Evolutionary conservation across 192 early-diverging fungal species (phyloP).

Genomic region (Coemansia erecta): DNA sequence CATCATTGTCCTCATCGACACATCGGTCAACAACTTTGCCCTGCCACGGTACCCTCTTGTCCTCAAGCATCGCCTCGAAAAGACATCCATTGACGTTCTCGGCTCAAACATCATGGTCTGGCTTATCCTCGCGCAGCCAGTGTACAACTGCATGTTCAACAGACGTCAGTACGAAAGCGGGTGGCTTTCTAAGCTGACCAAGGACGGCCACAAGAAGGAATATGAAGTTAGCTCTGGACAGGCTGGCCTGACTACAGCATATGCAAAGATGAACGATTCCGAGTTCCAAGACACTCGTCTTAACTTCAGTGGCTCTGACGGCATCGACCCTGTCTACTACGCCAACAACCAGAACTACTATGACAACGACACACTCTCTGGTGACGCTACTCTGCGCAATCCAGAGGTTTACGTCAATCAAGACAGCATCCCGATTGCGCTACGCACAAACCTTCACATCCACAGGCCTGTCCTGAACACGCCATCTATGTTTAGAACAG

Average conservation of each 20-base stretch:
- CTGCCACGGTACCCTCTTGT: constrained; percentile 30
- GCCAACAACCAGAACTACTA: constrained; percentile 11
- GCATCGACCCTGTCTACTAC: constrained; percentile 18
- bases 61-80: constrained; percentile 28
- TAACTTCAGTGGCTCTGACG: constrained; percentile 25
- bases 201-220: constrained; percentile 38
- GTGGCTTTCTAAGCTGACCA: constrained; percentile 46
- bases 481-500: constrained; percentile 26
- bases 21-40: constrained; percentile 29
- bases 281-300: constrained; percentile 34
- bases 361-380: constrained; percentile 12
- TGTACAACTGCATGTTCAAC: constrained; percentile 44
- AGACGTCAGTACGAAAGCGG: constrained; percentile 28
- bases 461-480: constrained; percentile 37
- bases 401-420: constrained; percentile 25
- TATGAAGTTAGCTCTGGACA: constrained; percentile 36
- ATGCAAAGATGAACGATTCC: constrained; percentile 40
- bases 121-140: constrained; percentile 36
- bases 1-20: constrained; percentile 29
- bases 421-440: constrained; percentile 30
- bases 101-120: constrained; percentile 31
- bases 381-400: constrained; percentile 15
- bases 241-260: constrained; percentile 32
- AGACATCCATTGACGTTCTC: constrained; percentile 35
- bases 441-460: constrained; percentile 45